phyloP scores from a whole-genome alignment of 768 basidiomycete genomes.

The Pleurotus platypus region DNA sequence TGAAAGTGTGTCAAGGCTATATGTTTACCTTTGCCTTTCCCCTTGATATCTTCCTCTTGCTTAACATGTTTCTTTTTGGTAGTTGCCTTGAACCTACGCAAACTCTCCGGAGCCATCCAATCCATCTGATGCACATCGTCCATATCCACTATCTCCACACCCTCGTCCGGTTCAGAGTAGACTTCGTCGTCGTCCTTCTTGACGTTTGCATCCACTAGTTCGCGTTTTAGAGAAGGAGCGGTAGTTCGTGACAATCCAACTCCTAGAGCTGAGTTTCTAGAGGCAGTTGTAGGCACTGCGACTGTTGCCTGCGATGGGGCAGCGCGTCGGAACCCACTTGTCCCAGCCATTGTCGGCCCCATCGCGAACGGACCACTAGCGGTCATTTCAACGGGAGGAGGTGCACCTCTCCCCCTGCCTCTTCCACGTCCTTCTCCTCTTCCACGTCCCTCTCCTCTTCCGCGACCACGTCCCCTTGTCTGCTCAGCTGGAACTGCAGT shows the following conservation, averaged over 20 bases:
- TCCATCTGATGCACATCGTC: constrained; percentile 74
- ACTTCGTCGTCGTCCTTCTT: constrained; percentile 51
- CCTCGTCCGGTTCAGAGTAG: constrained; percentile 87
- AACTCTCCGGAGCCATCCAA: constrained; percentile 83
- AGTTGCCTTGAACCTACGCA: constrained; percentile 44
- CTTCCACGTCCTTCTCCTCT: constrained; percentile 48
- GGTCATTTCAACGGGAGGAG: constrained; percentile 65
- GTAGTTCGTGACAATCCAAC: constrained; percentile 46
- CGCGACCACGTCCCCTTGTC: constrained; percentile 42
- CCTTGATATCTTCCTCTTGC: constrained; percentile 34
- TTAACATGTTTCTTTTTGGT: constrained; percentile 35
- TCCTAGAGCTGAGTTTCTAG: constrained; percentile 33
- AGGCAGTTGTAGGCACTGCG: constrained; percentile 9
- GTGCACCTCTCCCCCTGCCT: constrained; percentile 51
- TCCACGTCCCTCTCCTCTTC: constrained; percentile 23
- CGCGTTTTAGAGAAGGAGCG: constrained; percentile 48
- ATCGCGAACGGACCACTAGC: constrained; percentile 87
- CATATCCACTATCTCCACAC: constrained; percentile 85
- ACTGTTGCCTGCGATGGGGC: constrained; percentile 51
- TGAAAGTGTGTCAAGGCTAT: neutral
- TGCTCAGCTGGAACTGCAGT: constrained; percentile 26
- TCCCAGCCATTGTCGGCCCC: constrained; percentile 72
- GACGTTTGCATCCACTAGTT: constrained; percentile 25
- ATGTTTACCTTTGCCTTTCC: constrained; percentile 27
- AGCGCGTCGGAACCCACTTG: constrained; percentile 41